phyloP scores from a whole-genome alignment of 2,329 filamentous ascomycete genomes.

The Colletotrichum tofieldiae region DNA sequence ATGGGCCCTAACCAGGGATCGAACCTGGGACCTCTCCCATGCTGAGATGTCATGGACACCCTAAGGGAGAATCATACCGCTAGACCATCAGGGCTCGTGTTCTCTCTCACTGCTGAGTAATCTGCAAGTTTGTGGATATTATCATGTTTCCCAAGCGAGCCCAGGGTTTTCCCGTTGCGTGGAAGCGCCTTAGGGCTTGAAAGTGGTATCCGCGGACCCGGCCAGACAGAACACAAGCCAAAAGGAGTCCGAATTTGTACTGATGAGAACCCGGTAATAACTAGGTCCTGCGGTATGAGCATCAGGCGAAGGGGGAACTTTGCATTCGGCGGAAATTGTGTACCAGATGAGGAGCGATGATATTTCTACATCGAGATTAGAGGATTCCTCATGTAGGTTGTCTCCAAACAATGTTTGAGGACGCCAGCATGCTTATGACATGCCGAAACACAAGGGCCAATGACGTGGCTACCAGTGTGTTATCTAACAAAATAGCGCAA shows the following conservation, averaged over 20 bases:
- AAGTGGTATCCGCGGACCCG: not conserved
- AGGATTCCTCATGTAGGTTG: no score
- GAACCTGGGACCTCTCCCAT: conserved; percentile 29
- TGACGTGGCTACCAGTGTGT: no score
- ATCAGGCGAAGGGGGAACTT: not conserved
- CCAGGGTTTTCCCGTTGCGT: not conserved
- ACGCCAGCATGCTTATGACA: no score
- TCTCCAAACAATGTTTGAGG: no score
- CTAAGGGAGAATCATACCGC: conserved; percentile 31
- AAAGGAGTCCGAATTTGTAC: not conserved
- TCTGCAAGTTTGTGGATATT: no score
- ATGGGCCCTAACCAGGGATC: conserved; percentile 24
- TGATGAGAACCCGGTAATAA: not conserved
- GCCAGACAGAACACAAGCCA: not conserved
- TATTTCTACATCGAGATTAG: no score
- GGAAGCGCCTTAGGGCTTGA: not conserved
- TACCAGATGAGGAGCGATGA: no score
- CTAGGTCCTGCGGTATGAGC: not conserved
- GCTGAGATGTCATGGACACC: not conserved
- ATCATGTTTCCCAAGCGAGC: no score
- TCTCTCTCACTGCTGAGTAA: no score
- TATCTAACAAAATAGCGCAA: no score
- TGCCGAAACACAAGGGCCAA: no score
- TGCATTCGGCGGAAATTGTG: not conserved
- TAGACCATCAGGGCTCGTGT: conserved; percentile 24